Evolutionary conservation across 345 rosid genomes (phyloP).

Genomic region (Crucihimalaya himalaica): DNA sequence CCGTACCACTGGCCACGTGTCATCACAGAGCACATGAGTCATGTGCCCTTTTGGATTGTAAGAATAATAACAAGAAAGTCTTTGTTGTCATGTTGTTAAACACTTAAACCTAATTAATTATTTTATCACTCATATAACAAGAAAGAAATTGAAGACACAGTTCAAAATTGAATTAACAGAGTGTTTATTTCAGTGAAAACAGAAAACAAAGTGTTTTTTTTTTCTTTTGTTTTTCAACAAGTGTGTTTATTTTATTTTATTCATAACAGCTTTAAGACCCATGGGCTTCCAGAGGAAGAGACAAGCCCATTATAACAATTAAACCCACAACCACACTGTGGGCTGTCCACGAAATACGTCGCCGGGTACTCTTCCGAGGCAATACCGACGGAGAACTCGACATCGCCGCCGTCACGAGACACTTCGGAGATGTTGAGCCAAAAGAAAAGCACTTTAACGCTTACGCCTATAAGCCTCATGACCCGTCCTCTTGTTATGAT

Average conservation of each 20-base stretch:
- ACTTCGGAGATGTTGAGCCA: conserved; percentile 63
- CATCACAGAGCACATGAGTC: background rate
- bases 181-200: too few relatives aligned
- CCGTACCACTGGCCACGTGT: conserved; percentile 19
- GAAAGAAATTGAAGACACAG: too few relatives aligned
- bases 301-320: conserved; percentile 40
- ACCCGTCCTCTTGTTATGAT: conserved; percentile 46
- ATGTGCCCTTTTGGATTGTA: background rate
- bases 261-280: background rate
- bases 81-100: conserved; percentile 5
- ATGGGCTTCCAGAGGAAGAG: background rate
- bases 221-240: too few relatives aligned
- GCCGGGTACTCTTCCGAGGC: conserved; percentile 50
- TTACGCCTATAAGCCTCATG: conserved; percentile 49
- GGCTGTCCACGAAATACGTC: conserved; percentile 54
- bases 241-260: background rate
- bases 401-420: conserved; percentile 43
- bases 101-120: too few relatives aligned
- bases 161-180: too few relatives aligned
- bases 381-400: conserved; percentile 55
- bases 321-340: conserved; percentile 85
- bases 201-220: background rate
- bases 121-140: too few relatives aligned
- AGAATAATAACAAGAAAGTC: background rate
- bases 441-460: conserved; percentile 55